Conservation (phyloP, 2,329 filamentous ascomycete species). For the Thelonectria rubi region DNA sequence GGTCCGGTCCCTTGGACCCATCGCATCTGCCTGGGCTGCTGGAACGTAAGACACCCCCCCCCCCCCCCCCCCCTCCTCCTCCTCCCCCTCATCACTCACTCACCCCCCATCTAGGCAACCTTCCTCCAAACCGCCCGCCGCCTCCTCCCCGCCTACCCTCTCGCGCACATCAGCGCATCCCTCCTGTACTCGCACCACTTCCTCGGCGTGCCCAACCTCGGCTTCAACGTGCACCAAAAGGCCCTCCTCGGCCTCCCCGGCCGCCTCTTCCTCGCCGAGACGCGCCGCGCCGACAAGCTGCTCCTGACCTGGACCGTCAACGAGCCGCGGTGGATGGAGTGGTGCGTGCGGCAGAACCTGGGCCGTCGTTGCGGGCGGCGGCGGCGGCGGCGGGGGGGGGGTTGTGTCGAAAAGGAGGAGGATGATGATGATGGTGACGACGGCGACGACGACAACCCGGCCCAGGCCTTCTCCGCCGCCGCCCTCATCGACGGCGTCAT, state of each 20-base stretch:
- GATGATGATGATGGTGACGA: neutral
- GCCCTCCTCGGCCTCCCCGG: slow-evolving; percentile 76
- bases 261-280: slow-evolving; percentile 69
- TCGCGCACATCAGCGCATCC: slow-evolving; percentile 75
- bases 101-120: slow-evolving; percentile 57
- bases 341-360: slow-evolving; percentile 66
- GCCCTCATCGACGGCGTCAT: slow-evolving; percentile 78
- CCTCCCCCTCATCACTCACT: too few relatives aligned
- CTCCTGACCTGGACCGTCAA: slow-evolving; percentile 92
- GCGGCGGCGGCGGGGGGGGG: slow-evolving; percentile 9
- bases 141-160: slow-evolving; percentile 69
- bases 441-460: neutral
- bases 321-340: slow-evolving; percentile 79
- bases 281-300: slow-evolving; percentile 58
- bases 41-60: slow-evolving; percentile 14
- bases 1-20: too few relatives aligned
- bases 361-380: slow-evolving; percentile 49
- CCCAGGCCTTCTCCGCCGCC: neutral
- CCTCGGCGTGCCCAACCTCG: slow-evolving; percentile 69
- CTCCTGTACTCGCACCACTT: slow-evolving; percentile 76
- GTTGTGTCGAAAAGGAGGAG: neutral
- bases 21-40: too few relatives aligned
- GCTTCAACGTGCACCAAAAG: slow-evolving; percentile 80
- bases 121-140: slow-evolving; percentile 72
- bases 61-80: neutral